Evolutionary conservation across 148 eudicot genomes (phyloP).

Genomic region (Tetragonia tetragonoides): DNA sequence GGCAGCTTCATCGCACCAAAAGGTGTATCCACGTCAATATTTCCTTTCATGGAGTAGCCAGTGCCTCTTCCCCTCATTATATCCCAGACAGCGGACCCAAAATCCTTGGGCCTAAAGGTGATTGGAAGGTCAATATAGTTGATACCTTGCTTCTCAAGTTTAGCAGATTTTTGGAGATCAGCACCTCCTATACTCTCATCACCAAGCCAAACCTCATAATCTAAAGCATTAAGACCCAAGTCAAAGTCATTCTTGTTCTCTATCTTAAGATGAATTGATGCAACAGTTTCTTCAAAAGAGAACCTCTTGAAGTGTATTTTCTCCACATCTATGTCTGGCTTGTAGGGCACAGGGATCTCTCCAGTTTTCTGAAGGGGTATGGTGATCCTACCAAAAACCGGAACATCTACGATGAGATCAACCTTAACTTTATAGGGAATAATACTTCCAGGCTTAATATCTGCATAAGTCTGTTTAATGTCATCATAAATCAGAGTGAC

Average conservation of each 20-base stretch:
- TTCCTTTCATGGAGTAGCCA: slow-evolving; percentile 85
- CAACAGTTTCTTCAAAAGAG: slow-evolving; percentile 88
- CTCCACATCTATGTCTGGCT: slow-evolving; percentile 90
- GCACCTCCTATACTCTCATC: slow-evolving; percentile 75
- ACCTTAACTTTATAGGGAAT: slow-evolving; percentile 81
- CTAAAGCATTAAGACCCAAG: slow-evolving; percentile 67
- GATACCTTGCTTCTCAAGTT: slow-evolving; percentile 57
- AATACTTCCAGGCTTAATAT: slow-evolving; percentile 84
- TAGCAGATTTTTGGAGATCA: slow-evolving; percentile 59
- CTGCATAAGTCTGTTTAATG: slow-evolving; percentile 72
- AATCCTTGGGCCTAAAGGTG: slow-evolving; percentile 86
- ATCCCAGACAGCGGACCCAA: slow-evolving; percentile 93
- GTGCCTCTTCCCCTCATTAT: slow-evolving; percentile 92
- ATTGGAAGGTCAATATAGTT: slow-evolving; percentile 62
- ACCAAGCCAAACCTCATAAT: slow-evolving; percentile 87
- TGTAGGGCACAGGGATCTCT: slow-evolving; percentile 90
- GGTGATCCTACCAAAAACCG: slow-evolving; percentile 84
- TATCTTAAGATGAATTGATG: slow-evolving; percentile 67
- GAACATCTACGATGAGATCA: slow-evolving; percentile 86
- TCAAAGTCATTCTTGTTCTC: slow-evolving; percentile 96
- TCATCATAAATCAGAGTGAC: slow-evolving; percentile 67
- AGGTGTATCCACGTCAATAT: slow-evolving; percentile 79
- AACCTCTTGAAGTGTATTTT: slow-evolving; percentile 77
- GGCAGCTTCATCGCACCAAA: slow-evolving; percentile 92
- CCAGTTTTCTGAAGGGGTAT: slow-evolving; percentile 88